Evolutionary conservation across 768 basidiomycete genomes (phyloP).

Genomic region (Phallus indusiatus): DNA sequence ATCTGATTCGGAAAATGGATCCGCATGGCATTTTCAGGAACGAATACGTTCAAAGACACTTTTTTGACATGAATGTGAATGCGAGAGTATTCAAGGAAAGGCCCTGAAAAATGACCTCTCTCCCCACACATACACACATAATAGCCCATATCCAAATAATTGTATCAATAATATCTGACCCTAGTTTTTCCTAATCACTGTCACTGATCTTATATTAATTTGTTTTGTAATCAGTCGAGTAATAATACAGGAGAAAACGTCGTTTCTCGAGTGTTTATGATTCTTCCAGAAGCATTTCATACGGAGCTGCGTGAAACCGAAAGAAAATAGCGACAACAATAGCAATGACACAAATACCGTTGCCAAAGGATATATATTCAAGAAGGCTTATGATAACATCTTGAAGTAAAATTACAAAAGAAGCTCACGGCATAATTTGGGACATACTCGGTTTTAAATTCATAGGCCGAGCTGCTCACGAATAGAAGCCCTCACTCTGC

Average conservation of each 20-base stretch:
- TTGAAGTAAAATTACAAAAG: background rate
- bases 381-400: background rate
- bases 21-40: conserved; percentile 73
- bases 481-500: conserved; percentile 74
- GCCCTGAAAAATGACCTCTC: conserved; percentile 10
- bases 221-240: too few species aligned
- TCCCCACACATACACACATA: background rate
- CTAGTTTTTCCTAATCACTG: too few species aligned
- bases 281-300: too few species aligned
- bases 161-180: too few species aligned
- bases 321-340: too few species aligned
- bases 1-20: conserved; percentile 62
- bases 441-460: background rate
- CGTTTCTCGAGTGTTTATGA: too few species aligned
- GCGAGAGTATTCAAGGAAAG: conserved; percentile 38
- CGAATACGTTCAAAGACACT: conserved; percentile 81
- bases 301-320: too few species aligned
- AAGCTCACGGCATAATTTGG: background rate
- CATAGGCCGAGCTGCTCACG: conserved; percentile 75
- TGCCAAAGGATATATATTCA: too few species aligned
- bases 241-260: too few species aligned
- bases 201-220: too few species aligned
- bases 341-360: too few species aligned
- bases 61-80: conserved; percentile 51
- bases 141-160: background rate